Base-by-base conservation (phyloP, 441 rosid species). In the Erodium texanum region DNA sequence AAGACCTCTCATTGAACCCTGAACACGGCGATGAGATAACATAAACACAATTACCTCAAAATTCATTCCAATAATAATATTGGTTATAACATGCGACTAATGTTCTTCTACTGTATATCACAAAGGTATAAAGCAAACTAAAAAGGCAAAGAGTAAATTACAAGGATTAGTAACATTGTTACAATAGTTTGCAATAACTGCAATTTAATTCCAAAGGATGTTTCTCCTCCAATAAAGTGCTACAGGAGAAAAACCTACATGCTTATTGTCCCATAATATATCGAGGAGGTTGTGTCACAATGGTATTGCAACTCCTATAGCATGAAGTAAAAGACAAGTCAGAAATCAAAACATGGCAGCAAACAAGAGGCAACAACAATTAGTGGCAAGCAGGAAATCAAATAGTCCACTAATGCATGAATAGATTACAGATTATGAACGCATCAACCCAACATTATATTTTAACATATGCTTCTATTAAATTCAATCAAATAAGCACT, bases 251-350 rank as follows among this genome's bases (percentile, higher is more conserved):
- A 50, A 68, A 78, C 72, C 70, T 77, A 69, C 16, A 73, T 69
- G 73, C 59, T 75, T 75, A 71, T 66, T 74, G 76, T 74, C 70
- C 62, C 64, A 68, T 50, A 54, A 71, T 61, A 73, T 83, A 76
- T 79, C 85, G 86, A 76, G 82, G 82, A 79, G 66, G 68, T 78
- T 63, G 68, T 67, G 84, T 92, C 93, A 92, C 95, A 89, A 87
- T 10, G 93, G 87, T 68, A 86, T 86, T 43, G 96, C 96, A 89
- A 92, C 24, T 78, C 92, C 96, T 87, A 92, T 80, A 62, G 65
- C 84, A 87, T 66, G 75, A 64, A 73, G 77, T 66, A 80, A 67
- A 84, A 70, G 69, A 68, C 70, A 69, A 75, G 89, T 89, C 85
- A 90, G 88, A 48, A 67, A 27, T 34, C 50, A 64, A 24, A 24